A percentile compares a stretch with the other conserved stretches of the same genome.
Conservation (phyloP, 306 rosid genomes). For the Dryas octopetala region DNA sequence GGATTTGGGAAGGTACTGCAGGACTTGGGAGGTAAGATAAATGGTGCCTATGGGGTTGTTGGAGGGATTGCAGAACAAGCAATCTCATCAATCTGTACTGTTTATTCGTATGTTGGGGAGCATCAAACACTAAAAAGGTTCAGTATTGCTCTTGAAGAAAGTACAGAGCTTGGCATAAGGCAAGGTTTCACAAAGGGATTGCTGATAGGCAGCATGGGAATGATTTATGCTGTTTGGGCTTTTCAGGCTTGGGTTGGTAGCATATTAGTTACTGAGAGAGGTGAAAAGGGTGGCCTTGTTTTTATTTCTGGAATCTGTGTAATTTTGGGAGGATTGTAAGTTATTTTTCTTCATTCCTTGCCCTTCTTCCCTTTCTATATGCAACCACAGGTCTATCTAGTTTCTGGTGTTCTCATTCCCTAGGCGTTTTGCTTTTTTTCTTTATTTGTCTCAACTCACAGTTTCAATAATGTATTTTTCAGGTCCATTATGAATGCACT, state of each 20-base stretch:
- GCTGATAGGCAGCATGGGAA: conserved; percentile 70
- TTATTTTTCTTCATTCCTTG: conserved; percentile 9
- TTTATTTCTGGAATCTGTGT: conserved; percentile 60
- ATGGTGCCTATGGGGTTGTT: conserved; percentile 59
- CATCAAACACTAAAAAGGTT: conserved; percentile 51
- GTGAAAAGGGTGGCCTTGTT: conserved; percentile 66
- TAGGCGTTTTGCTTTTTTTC: background rate
- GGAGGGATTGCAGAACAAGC: conserved; percentile 84
- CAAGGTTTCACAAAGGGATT: conserved; percentile 71
- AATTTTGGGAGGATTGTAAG: conserved; percentile 83
- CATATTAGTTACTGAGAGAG: conserved; percentile 52
- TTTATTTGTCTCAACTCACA: background rate
- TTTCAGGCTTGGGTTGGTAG: conserved; percentile 78
- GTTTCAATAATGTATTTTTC: conserved; percentile 16
- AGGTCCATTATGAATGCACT: conserved; percentile 75
- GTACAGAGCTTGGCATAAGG: conserved; percentile 58
- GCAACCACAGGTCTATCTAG: background rate
- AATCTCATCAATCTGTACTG: conserved; percentile 64
- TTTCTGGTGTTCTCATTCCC: background rate
- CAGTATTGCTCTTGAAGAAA: conserved; percentile 49
- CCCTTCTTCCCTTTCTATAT: background rate
- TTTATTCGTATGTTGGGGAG: conserved; percentile 77
- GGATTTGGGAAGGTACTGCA: conserved; percentile 57
- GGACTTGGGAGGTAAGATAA: conserved; percentile 46
- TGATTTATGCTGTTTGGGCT: conserved; percentile 71